phyloP scores from a whole-genome alignment of 2,329 filamentous ascomycete species.

The Rutstroemia sp. region DNA sequence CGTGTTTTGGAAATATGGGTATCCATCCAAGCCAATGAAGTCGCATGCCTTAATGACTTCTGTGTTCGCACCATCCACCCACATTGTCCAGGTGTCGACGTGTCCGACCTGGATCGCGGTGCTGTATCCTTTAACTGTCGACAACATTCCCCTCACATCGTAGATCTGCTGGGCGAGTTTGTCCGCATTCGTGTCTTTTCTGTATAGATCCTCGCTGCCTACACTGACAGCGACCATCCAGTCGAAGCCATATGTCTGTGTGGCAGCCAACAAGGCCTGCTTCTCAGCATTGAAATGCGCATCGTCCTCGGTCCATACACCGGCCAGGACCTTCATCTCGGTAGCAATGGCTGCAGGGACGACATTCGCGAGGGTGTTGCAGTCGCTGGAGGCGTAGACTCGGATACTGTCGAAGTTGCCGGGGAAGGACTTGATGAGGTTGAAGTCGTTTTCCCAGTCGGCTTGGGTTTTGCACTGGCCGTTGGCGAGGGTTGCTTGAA shows the following conservation, averaged over 20 bases:
- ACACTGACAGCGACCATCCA: slow-evolving; percentile 55
- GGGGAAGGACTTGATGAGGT: slow-evolving; percentile 38
- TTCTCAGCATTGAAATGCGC: slow-evolving; percentile 53
- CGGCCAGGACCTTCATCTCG: slow-evolving; percentile 54
- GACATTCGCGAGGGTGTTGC: slow-evolving; percentile 40
- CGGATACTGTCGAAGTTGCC: slow-evolving; percentile 49
- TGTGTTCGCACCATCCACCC: slow-evolving; percentile 52
- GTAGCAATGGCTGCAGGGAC: slow-evolving; percentile 53
- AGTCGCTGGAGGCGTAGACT: slow-evolving; percentile 52
- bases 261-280: slow-evolving; percentile 48
- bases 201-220: slow-evolving; percentile 62
- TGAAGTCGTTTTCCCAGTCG: slow-evolving; percentile 61
- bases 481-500: slow-evolving; percentile 36
- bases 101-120: slow-evolving; percentile 51
- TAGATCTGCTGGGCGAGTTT: slow-evolving; percentile 31
- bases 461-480: slow-evolving; percentile 58
- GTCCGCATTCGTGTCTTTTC: slow-evolving; percentile 34
- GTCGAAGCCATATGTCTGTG: slow-evolving; percentile 47
- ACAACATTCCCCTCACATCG: slow-evolving; percentile 45
- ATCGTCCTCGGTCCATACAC: slow-evolving; percentile 54
- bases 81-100: slow-evolving; percentile 62
- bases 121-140: slow-evolving; percentile 38
- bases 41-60: slow-evolving; percentile 55
- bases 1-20: slow-evolving; percentile 57
- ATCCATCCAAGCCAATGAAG: slow-evolving; percentile 58